phyloP scores from a whole-genome alignment of 495 filamentous ascomycete genomes.

The Penicillium egyptiacum region DNA sequence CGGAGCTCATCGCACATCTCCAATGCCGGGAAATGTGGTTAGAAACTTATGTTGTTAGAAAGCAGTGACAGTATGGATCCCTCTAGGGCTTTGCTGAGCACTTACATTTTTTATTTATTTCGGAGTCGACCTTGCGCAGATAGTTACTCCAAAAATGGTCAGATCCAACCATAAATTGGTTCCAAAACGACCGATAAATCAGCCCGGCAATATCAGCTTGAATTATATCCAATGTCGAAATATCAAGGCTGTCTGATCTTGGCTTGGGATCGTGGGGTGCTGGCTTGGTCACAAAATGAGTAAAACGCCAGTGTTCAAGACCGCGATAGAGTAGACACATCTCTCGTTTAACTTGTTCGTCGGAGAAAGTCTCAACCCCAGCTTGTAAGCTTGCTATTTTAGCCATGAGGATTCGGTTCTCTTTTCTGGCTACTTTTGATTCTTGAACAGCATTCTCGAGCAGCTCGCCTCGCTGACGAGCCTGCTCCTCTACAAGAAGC shows the following conservation, averaged over 20 bases:
- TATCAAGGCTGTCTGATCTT: not conserved
- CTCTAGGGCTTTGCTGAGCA: not conserved
- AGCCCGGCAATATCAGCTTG: not conserved
- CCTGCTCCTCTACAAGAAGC: conserved; percentile 3
- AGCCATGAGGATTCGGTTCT: conserved; percentile 4
- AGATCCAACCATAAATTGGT: not conserved
- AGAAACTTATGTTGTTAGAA: not conserved
- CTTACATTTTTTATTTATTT: not conserved
- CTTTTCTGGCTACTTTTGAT: not conserved
- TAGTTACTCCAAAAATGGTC: not conserved
- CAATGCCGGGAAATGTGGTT: not conserved
- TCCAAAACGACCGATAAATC: conserved; percentile 4
- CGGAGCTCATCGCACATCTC: conserved; percentile 8
- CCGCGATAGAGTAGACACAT: conserved; percentile 5
- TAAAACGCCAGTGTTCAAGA: not conserved
- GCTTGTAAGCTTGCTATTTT: conserved; percentile 1
- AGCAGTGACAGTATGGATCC: not conserved
- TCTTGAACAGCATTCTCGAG: not conserved
- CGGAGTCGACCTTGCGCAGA: not conserved
- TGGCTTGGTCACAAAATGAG: not conserved
- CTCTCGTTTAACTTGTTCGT: not conserved
- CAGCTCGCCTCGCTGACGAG: not conserved
- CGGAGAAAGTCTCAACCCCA: not conserved
- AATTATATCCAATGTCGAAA: not conserved
- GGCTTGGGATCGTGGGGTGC: not conserved